phyloP scores from a whole-genome alignment of 805 yeast species.

The Zygoascus bituminiphila region DNA sequence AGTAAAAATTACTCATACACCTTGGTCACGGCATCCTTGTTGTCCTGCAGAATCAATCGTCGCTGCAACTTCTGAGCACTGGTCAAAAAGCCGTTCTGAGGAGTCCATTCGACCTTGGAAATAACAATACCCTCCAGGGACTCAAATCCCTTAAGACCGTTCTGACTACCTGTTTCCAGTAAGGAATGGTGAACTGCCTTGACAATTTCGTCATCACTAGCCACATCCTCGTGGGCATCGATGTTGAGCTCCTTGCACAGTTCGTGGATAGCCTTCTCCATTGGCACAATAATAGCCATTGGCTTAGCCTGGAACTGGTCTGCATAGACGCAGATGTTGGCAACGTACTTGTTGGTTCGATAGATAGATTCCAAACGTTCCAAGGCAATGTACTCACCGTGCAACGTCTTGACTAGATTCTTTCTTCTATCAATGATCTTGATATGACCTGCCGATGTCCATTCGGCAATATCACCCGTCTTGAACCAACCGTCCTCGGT shows the following conservation, averaged over 20 bases:
- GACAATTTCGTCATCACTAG: constrained; percentile 49
- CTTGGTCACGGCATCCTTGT: constrained; percentile 56
- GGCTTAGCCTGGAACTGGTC: constrained; percentile 85
- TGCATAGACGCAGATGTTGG: constrained; percentile 87
- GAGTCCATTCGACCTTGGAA: constrained; percentile 93
- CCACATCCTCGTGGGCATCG: constrained; percentile 40
- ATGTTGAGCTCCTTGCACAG: constrained; percentile 52
- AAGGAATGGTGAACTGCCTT: constrained; percentile 50
- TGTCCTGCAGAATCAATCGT: constrained; percentile 70
- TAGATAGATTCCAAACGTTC: constrained; percentile 90
- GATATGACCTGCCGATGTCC: constrained; percentile 74
- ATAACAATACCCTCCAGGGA: constrained; percentile 69
- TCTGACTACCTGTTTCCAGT: constrained; percentile 65
- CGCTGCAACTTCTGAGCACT: constrained; percentile 96
- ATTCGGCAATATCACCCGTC: constrained; percentile 96
- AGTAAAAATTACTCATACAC: constrained; percentile 37
- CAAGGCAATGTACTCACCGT: constrained; percentile 96
- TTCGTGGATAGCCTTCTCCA: constrained; percentile 53
- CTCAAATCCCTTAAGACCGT: constrained; percentile 82
- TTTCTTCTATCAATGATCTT: constrained; percentile 88
- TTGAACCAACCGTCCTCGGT: constrained; percentile 86
- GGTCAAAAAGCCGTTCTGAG: constrained; percentile 87
- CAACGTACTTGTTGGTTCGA: constrained; percentile 69
- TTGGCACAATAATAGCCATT: constrained; percentile 80
- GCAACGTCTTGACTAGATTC: constrained; percentile 89